phyloP scores from a whole-genome alignment of 2,329 filamentous ascomycete species.

The Calonectria honghensis region DNA sequence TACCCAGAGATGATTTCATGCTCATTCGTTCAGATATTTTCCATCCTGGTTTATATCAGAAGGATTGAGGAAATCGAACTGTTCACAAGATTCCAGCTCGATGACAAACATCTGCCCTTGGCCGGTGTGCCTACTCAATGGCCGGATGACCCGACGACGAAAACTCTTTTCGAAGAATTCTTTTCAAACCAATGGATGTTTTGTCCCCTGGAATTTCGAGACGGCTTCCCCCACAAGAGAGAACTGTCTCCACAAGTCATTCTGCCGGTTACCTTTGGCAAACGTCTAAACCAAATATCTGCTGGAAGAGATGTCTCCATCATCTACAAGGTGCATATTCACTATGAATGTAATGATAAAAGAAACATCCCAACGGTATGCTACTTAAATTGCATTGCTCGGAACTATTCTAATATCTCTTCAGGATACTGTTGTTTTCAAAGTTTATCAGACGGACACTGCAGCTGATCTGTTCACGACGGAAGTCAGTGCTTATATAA shows the following conservation, averaged over 20 bases:
- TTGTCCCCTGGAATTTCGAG: slow-evolving; percentile 18
- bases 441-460: slow-evolving; percentile 16
- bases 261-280: slow-evolving; percentile 24
- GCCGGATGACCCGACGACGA: neutral
- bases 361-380: neutral
- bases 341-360: neutral
- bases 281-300: neutral
- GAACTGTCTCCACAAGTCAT: neutral
- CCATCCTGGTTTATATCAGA: no score
- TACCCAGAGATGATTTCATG: no score
- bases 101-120: slow-evolving; percentile 23
- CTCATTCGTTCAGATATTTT: no score
- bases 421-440: slow-evolving; percentile 37
- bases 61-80: neutral
- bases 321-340: slow-evolving; percentile 20
- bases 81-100: neutral
- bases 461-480: slow-evolving; percentile 7
- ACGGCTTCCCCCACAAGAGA: neutral
- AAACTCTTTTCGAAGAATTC: neutral
- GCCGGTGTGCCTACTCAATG: neutral
- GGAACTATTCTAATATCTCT: neutral
- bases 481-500: slow-evolving; percentile 19
- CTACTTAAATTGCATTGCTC: no score
- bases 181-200: slow-evolving; percentile 44
- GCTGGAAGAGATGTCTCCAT: neutral